Evolutionary conservation across 2,329 filamentous ascomycete genomes (phyloP).

Genomic region (Penicillium polonicum): DNA sequence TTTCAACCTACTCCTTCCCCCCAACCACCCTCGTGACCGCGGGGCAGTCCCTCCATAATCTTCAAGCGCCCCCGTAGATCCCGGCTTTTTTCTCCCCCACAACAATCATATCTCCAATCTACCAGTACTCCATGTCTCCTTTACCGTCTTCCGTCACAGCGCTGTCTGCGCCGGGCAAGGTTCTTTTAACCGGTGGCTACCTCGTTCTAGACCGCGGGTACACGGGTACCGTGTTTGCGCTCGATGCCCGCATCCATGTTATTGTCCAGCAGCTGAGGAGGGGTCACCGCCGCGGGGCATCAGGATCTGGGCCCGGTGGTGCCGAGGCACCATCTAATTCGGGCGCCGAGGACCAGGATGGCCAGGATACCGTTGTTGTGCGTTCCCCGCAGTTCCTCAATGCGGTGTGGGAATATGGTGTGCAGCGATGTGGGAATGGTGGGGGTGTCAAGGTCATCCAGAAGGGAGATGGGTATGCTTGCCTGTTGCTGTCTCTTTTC

Average conservation of each 20-base stretch:
- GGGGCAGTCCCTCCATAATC: conserved; percentile 3
- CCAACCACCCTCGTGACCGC: conserved; percentile 1
- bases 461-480: conserved; percentile 40
- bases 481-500: background rate
- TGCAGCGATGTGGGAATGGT: conserved; percentile 65
- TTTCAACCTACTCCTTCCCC: background rate
- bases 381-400: conserved; percentile 87
- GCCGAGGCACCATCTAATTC: conserved; percentile 4
- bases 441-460: conserved; percentile 82
- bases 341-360: conserved; percentile 54
- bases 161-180: conserved; percentile 93
- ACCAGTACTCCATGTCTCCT: conserved; percentile 13
- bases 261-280: conserved; percentile 55
- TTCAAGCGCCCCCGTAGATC: conserved; percentile 7
- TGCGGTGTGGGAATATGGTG: conserved; percentile 84
- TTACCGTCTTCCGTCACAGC: conserved; percentile 45
- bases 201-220: conserved; percentile 86
- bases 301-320: conserved; percentile 15
- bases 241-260: conserved; percentile 64
- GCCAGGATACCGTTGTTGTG: conserved; percentile 72
- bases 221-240: conserved; percentile 68
- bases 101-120: conserved; percentile 4
- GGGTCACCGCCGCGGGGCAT: conserved; percentile 23
- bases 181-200: conserved; percentile 91
- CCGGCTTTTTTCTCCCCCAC: conserved; percentile 13